A percentile compares a stretch with the other conserved stretches of the same genome.
phyloP scores from a whole-genome alignment of 1,139 yeast species.

The Debaryomyces sp. region DNA sequence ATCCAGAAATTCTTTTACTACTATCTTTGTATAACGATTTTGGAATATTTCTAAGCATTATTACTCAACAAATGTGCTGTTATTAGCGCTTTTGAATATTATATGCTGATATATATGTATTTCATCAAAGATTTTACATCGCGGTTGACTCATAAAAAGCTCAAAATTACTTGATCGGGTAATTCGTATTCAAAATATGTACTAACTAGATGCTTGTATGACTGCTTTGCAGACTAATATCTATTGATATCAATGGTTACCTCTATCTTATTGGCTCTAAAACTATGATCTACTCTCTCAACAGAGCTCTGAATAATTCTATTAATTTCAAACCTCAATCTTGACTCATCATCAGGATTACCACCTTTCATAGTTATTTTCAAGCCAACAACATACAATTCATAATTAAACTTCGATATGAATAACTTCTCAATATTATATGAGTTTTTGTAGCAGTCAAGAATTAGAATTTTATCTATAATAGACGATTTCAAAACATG shows the following conservation, averaged over 20 bases:
- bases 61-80: neutral
- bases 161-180: constrained; percentile 28
- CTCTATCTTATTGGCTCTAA: constrained; percentile 45
- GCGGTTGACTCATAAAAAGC: constrained; percentile 36
- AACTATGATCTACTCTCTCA: constrained; percentile 22
- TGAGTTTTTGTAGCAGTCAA: constrained; percentile 53
- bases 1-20: neutral
- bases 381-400: constrained; percentile 57
- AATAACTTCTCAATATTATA: constrained; percentile 53
- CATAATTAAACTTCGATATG: constrained; percentile 64
- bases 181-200: neutral
- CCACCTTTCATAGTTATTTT: constrained; percentile 65
- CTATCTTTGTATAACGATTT: neutral
- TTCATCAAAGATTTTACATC: constrained; percentile 29
- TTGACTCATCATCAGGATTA: constrained; percentile 66
- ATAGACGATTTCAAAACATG: constrained; percentile 37
- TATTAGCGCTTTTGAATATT: neutral
- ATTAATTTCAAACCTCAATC: constrained; percentile 55
- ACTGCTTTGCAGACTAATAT: constrained; percentile 15
- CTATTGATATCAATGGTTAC: constrained; percentile 65
- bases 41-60: constrained; percentile 15
- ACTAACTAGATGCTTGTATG: neutral
- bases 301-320: constrained; percentile 44
- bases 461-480: constrained; percentile 36
- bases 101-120: neutral